These are phyloP conservation scores for Ascocoryne sarcoides DNA, from an alignment of 2,329 filamentous ascomycete genomes.

Conservation along the genomic window DNA sequence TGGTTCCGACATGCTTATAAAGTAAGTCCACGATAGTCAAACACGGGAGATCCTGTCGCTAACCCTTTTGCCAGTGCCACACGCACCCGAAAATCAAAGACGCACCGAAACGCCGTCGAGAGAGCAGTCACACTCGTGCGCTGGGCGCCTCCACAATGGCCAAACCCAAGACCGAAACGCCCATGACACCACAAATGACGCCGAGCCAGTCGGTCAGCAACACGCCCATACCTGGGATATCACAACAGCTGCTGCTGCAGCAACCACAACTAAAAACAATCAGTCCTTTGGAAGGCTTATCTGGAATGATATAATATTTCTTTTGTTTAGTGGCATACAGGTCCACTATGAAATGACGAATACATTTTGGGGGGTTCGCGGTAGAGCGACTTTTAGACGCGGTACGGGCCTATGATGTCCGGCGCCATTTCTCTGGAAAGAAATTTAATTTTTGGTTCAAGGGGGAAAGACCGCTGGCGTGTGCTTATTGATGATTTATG, in stretches of 20 bases:
- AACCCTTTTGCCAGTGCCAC: constrained; percentile 42
- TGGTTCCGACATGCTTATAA: constrained; percentile 90
- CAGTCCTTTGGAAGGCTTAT: constrained; percentile 32
- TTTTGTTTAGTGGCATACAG: constrained; percentile 9
- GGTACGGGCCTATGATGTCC: constrained; percentile 1
- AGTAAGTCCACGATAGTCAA: constrained; percentile 38
- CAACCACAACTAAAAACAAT: constrained; percentile 28
- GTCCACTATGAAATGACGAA: constrained; percentile 1
- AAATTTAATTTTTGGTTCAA: background rate
- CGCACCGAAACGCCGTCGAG: constrained; percentile 57
- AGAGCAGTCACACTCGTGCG: constrained; percentile 42
- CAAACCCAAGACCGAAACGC: constrained; percentile 40
- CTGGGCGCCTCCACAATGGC: constrained; percentile 32
- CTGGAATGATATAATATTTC: constrained; percentile 36
- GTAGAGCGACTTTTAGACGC: background rate
- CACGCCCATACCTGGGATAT: constrained; percentile 28
- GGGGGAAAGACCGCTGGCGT: background rate
- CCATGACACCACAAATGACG: constrained; percentile 38
- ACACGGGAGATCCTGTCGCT: background rate
- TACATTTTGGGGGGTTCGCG: background rate
- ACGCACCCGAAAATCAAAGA: constrained; percentile 66
- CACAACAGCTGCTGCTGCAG: no score
- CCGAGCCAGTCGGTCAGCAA: constrained; percentile 29
- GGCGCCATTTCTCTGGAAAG: background rate
- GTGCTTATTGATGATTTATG: constrained; percentile 11